Evolutionary conservation across 1,139 yeast genomes (phyloP), one percentile per base, ranked within the genome.

Genomic region (Blastobotrys malaysiensis): DNA sequence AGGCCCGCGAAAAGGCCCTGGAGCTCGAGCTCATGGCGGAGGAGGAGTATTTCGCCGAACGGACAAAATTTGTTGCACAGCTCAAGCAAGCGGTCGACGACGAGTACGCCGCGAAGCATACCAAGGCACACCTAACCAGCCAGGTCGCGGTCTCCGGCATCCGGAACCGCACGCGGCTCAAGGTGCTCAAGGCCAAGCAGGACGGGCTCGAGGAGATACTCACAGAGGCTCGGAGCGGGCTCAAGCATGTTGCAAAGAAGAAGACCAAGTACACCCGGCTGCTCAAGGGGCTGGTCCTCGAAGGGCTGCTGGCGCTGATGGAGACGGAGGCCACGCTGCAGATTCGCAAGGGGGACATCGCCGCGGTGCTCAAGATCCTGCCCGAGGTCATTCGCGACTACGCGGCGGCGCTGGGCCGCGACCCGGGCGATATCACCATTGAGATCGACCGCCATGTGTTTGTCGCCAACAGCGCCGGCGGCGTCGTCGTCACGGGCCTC

Each of bases 261-360:
- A 75, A 78, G 64, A 67, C 75, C 39, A 75, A 80, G 64, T 93
- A 93, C 75, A 79, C 80, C 71, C 80, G 82, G 20, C 77, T 93
- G 51, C 77, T 93, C 61, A 78, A 77, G 51, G 89, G 90, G 39
- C 80, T 91, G 69, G 86, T 93, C 59, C 85, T 87, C 67, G 98
- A 93, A 74, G 89, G 91, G 50, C 71, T 87, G 55, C 78, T 82
- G 61, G 80, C 90, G 44, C 76, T 91, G 56, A 78, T 89, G 76
- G 97, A 91, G 73, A 73, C 79, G 51, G 70, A 75, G 50, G 88
- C 86, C 47, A 68, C 77, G 19, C 74, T 91, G 56, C 80, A 75
- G 63, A 93, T 85, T 49, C 84, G 87, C 68, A 80, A 90, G 71
- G 73, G 75, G 43, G 98, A 91, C 68, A 76, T 80, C 45, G 75